A percentile compares a stretch with the other conserved stretches of the same genome.
phyloP scores from a whole-genome alignment of 257 asterid genomes.

The Petrea volubilis region DNA sequence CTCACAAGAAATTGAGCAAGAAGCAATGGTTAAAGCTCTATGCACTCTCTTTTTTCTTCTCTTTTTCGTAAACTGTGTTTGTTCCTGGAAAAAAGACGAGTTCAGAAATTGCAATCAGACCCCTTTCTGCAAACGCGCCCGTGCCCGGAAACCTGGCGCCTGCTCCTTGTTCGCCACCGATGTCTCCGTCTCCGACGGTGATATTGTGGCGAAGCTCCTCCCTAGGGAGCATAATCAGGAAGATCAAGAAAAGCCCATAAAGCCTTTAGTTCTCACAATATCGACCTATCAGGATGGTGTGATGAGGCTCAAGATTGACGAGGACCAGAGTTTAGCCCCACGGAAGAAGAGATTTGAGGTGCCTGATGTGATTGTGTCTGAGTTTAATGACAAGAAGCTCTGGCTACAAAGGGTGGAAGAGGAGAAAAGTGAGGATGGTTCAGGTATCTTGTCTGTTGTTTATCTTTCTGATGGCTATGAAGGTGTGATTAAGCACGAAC shows the following conservation, averaged over 20 bases:
- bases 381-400: slow-evolving; percentile 62
- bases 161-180: slow-evolving; percentile 61
- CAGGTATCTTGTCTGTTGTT: slow-evolving; percentile 53
- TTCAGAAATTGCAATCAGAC: slow-evolving; percentile 90
- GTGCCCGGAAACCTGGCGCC: slow-evolving; percentile 69
- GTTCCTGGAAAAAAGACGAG: slow-evolving; percentile 91
- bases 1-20: not conserved
- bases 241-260: slow-evolving; percentile 27
- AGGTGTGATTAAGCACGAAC: slow-evolving; percentile 84
- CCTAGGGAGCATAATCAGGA: slow-evolving; percentile 37
- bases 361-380: slow-evolving; percentile 84
- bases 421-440: slow-evolving; percentile 60
- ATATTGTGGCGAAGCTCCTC: slow-evolving; percentile 69
- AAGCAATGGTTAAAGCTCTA: slow-evolving; percentile 33
- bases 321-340: slow-evolving; percentile 65
- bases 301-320: slow-evolving; percentile 89
- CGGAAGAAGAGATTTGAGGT: slow-evolving; percentile 94
- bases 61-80: slow-evolving; percentile 39
- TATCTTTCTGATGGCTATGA: slow-evolving; percentile 86
- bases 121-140: slow-evolving; percentile 95
- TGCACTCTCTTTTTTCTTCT: slow-evolving; percentile 31
- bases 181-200: slow-evolving; percentile 75
- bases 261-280: slow-evolving; percentile 64
- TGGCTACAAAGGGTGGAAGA: slow-evolving; percentile 70
- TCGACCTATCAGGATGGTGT: slow-evolving; percentile 90